Evolutionary conservation across 345 rosid genomes (phyloP).

Genomic region (Eucalyptus marginata): DNA sequence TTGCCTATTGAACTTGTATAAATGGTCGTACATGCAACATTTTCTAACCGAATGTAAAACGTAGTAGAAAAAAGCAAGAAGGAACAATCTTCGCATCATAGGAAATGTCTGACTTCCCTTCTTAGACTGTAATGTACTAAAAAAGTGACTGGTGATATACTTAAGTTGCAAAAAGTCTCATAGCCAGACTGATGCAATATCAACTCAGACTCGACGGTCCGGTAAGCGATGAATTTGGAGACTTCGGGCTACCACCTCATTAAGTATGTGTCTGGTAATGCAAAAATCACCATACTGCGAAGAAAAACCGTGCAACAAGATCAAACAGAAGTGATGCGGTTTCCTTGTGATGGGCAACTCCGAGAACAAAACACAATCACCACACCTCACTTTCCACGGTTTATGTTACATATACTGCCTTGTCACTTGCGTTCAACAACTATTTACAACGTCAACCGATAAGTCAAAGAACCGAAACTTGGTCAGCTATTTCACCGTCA

Average conservation of each 20-base stretch:
- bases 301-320: background rate
- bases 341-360: background rate
- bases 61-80: background rate
- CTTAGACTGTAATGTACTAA: background rate
- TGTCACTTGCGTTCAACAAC: background rate
- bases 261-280: background rate
- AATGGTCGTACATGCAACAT: background rate
- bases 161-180: background rate
- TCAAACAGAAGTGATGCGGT: background rate
- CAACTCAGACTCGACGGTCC: background rate
- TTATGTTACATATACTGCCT: background rate
- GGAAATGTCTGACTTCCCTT: background rate
- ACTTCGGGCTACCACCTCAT: background rate
- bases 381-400: background rate
- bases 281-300: background rate
- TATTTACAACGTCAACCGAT: background rate
- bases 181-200: background rate
- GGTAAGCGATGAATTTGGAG: background rate
- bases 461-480: background rate
- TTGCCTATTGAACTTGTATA: background rate
- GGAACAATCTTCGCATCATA: background rate
- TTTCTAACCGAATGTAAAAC: background rate
- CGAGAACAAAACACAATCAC: background rate
- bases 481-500: background rate
- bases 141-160: background rate